Percentiles rank a stretch among this genome's conserved stretches.
phyloP scores from a whole-genome alignment of 2,329 filamentous ascomycete species.

The Phaeomoniella chlamydospora region DNA sequence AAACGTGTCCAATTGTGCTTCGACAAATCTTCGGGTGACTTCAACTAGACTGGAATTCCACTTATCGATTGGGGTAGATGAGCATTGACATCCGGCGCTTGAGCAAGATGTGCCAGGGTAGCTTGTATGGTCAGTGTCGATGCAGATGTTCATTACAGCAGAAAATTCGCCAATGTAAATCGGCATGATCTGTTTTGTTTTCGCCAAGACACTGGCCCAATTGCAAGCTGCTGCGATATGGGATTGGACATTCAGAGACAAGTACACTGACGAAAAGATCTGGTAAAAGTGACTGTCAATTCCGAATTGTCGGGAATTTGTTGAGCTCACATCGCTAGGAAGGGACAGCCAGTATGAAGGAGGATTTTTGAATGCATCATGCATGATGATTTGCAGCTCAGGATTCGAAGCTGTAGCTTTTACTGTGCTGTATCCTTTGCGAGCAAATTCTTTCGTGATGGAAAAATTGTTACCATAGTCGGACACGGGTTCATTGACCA shows the following conservation, averaged over 20 bases:
- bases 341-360: constrained; percentile 44
- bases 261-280: constrained; percentile 38
- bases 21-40: constrained; percentile 27
- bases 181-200: constrained; percentile 47
- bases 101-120: constrained; percentile 38
- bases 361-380: constrained; percentile 30
- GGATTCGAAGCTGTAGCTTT: constrained; percentile 22
- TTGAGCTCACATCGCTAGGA: constrained; percentile 30
- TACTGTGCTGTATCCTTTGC: constrained; percentile 34
- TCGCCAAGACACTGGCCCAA: constrained; percentile 31
- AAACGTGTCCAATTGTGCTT: constrained; percentile 30
- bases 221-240: constrained; percentile 44
- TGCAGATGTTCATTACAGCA: constrained; percentile 40
- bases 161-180: constrained; percentile 53
- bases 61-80: constrained; percentile 31
- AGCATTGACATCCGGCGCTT: constrained; percentile 10
- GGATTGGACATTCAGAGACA: constrained; percentile 33
- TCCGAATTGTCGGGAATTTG: constrained; percentile 29
- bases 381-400: constrained; percentile 38
- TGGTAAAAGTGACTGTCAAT: constrained; percentile 59
- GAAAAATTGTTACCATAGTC: constrained; percentile 13
- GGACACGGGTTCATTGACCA: constrained; percentile 26
- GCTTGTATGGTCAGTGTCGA: constrained; percentile 31
- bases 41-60: constrained; percentile 25
- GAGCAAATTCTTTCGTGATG: constrained; percentile 37